Conservation (phyloP, 2,329 filamentous ascomycete species). For the Emmonsiellopsis sp. region DNA sequence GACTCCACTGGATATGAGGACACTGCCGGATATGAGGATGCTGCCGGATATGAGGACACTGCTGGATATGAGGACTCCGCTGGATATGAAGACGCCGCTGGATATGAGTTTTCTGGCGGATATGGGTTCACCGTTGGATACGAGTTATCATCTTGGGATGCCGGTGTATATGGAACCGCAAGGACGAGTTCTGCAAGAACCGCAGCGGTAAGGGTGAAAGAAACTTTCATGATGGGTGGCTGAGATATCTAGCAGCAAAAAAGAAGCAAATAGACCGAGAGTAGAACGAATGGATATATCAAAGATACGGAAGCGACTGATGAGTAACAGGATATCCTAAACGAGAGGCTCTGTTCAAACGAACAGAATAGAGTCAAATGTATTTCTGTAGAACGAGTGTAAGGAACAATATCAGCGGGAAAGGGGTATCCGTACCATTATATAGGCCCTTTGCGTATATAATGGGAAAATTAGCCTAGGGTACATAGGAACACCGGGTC, state of each 20-base stretch:
- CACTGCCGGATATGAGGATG: too few species aligned
- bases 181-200: conserved; percentile 1
- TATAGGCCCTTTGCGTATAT: too few species aligned
- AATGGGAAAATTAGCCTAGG: too few species aligned
- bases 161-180: background rate
- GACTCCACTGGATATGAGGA: too few species aligned
- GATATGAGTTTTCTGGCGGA: background rate
- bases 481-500: too few species aligned
- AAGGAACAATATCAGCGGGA: too few species aligned
- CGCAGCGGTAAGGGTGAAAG: background rate
- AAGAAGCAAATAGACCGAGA: background rate
- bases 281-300: background rate
- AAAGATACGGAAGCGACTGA: background rate
- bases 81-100: background rate
- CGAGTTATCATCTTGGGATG: background rate
- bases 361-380: too few species aligned
- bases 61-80: too few species aligned
- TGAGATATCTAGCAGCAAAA: background rate
- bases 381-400: too few species aligned
- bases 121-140: background rate
- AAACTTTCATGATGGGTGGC: background rate
- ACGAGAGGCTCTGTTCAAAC: too few species aligned
- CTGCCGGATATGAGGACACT: too few species aligned
- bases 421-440: too few species aligned
- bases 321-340: background rate